Evolutionary conservation across 768 basidiomycete species (phyloP).

Genomic region (Pleurotus salmoneostramineus): DNA sequence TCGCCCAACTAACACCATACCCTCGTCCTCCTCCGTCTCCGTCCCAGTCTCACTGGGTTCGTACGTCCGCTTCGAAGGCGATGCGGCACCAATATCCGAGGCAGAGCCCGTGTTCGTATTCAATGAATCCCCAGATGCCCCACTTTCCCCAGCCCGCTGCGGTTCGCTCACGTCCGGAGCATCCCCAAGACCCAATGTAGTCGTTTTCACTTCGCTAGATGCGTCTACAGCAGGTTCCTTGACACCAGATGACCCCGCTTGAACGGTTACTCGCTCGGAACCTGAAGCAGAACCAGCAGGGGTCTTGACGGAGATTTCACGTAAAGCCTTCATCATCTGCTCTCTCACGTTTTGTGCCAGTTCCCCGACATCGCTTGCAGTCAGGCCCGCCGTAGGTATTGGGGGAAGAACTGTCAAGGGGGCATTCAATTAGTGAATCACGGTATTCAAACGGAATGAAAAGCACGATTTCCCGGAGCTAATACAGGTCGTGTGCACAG

Average conservation of each 20-base stretch:
- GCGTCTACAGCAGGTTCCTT: neutral
- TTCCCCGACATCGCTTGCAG: slow-evolving; percentile 61
- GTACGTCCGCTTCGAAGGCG: slow-evolving; percentile 28
- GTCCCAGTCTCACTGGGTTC: slow-evolving; percentile 59
- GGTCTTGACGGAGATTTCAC: slow-evolving; percentile 67
- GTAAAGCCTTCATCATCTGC: slow-evolving; percentile 75
- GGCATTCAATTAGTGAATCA: neutral
- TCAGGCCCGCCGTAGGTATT: slow-evolving; percentile 69
- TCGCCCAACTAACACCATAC: slow-evolving; percentile 73
- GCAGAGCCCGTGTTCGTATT: slow-evolving; percentile 18
- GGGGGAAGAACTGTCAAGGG: slow-evolving; percentile 81
- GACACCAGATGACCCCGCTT: slow-evolving; percentile 9
- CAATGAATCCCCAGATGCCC: slow-evolving; percentile 27
- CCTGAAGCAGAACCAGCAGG: slow-evolving; percentile 19
- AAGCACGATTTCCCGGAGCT: neutral
- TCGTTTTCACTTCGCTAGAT: neutral
- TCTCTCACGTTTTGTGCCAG: slow-evolving; percentile 67
- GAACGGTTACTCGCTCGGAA: neutral
- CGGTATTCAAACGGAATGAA: neutral
- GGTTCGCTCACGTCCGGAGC: slow-evolving; percentile 1
- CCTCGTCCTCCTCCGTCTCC: slow-evolving; percentile 84
- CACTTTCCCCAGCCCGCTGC: neutral
- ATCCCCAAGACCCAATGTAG: slow-evolving; percentile 3
- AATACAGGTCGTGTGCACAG: too few relatives aligned
- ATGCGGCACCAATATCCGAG: slow-evolving; percentile 17